Conservation (phyloP, 805 yeast species). For the Peterozyma xylosa region DNA sequence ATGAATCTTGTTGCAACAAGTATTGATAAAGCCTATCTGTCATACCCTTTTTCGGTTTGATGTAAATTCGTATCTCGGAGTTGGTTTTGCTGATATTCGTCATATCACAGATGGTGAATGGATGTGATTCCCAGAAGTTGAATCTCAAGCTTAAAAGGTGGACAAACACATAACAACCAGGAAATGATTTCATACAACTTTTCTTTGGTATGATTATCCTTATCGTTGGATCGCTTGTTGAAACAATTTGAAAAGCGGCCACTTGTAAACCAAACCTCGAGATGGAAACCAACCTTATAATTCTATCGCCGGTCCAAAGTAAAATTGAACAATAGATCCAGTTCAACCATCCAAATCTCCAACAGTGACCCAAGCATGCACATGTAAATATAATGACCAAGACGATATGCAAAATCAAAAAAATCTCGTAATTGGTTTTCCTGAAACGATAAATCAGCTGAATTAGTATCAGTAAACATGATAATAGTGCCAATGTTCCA, state of each 20-base stretch:
- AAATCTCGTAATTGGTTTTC: conserved; percentile 37
- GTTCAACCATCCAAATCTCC: conserved; percentile 29
- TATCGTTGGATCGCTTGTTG: conserved; percentile 13
- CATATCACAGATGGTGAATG: conserved; percentile 38
- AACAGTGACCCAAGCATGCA: conserved; percentile 41
- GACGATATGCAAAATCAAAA: conserved; percentile 33
- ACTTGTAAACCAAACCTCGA: conserved; percentile 17
- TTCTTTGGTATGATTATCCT: conserved; percentile 33
- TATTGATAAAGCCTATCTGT: conserved; percentile 28
- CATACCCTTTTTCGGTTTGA: conserved; percentile 44
- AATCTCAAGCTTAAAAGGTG: conserved; percentile 32
- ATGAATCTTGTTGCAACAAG: conserved; percentile 17
- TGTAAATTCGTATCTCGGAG: conserved; percentile 31
- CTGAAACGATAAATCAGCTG: conserved; percentile 40
- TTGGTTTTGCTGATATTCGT: conserved; percentile 11
- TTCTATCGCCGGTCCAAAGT: conserved; percentile 35
- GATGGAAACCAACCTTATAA: conserved; percentile 26
- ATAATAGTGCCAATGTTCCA: conserved; percentile 23
- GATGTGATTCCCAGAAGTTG: conserved; percentile 58
- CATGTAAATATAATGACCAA: conserved; percentile 35
- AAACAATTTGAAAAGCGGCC: conserved; percentile 10
- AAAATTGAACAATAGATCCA: conserved; percentile 29
- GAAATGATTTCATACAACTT: conserved; percentile 34
- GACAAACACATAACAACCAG: conserved; percentile 55
- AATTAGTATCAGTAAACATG: conserved; percentile 33